These are phyloP conservation scores for Aspergillus alliaceus DNA, from an alignment of 2,329 filamentous ascomycete genomes.

Conservation along the genomic window DNA sequence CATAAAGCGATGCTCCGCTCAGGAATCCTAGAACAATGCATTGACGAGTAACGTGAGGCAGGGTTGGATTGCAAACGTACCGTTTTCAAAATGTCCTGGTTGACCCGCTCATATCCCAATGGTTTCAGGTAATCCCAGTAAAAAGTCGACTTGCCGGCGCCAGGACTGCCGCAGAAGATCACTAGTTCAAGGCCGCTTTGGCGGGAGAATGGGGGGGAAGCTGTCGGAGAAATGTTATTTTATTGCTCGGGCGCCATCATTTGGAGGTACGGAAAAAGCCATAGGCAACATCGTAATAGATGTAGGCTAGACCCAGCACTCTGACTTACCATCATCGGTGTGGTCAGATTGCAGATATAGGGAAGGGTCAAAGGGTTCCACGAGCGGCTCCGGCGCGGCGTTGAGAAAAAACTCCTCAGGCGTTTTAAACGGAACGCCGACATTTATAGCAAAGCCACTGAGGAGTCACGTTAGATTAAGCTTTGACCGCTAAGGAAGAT, in stretches of 20 bases:
- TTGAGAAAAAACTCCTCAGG: constrained; percentile 90
- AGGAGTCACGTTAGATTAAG: neutral
- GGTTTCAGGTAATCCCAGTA: constrained; percentile 77
- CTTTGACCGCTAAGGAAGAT: neutral
- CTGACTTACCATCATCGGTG: constrained; percentile 32
- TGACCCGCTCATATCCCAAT: constrained; percentile 78
- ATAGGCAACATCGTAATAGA: neutral
- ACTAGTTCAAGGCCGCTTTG: constrained; percentile 71
- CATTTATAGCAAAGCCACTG: constrained; percentile 81
- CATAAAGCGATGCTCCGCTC: neutral
- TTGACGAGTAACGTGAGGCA: neutral
- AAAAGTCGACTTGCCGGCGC: constrained; percentile 88
- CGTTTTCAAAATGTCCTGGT: constrained; percentile 84
- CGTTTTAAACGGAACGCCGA: constrained; percentile 76
- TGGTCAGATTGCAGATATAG: constrained; percentile 48
- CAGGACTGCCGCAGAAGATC: constrained; percentile 84
- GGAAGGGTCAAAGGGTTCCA: constrained; percentile 69
- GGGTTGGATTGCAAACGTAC: constrained; percentile 33
- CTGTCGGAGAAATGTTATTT: constrained; percentile 12
- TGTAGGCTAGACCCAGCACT: neutral
- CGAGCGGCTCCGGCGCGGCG: constrained; percentile 64
- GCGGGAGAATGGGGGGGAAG: constrained; percentile 51
- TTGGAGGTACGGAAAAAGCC: neutral
- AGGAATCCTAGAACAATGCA: neutral
- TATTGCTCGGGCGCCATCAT: constrained; percentile 10